These are phyloP conservation scores for Anastatica hierochuntica DNA, from an alignment of 345 rosid genomes.

Conservation along the genomic window DNA sequence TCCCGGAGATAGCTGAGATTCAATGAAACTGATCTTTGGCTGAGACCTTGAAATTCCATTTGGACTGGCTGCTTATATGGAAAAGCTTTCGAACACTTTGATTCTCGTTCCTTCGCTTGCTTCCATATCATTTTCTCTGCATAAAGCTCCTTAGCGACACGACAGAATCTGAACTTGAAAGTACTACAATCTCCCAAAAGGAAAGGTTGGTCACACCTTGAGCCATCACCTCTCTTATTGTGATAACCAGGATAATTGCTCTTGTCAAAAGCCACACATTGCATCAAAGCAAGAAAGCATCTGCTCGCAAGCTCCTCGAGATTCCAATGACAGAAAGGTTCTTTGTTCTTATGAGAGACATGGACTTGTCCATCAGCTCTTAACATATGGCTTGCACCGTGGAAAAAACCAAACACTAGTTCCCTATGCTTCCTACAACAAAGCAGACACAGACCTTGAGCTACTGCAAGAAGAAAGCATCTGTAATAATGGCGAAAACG, in stretches of 20 bases:
- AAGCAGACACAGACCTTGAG: background rate
- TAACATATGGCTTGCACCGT: constrained; percentile 36
- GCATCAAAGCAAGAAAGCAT: constrained; percentile 24
- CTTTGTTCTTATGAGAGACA: constrained; percentile 43
- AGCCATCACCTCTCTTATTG: constrained; percentile 43
- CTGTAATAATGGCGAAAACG: no score
- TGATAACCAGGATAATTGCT: constrained; percentile 40
- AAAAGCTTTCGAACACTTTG: background rate
- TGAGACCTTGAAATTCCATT: background rate
- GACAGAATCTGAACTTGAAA: constrained; percentile 33
- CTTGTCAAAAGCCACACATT: constrained; percentile 23
- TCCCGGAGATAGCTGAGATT: background rate
- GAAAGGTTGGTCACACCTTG: constrained; percentile 39
- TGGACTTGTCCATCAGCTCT: constrained; percentile 39
- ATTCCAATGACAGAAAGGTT: constrained; percentile 45
- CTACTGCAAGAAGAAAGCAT: no score
- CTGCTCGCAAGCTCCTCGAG: constrained; percentile 37
- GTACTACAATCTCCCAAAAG: constrained; percentile 40
- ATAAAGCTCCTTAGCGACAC: constrained; percentile 15
- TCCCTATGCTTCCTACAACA: constrained; percentile 37
- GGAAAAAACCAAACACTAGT: constrained; percentile 36
- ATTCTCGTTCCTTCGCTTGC: constrained; percentile 10
- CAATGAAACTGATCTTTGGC: background rate
- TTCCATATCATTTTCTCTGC: constrained; percentile 9
- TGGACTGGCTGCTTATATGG: background rate